Evolutionary conservation across 371 early-diverging fungal genomes (phyloP).

Genomic region (Mortierella sp.): DNA sequence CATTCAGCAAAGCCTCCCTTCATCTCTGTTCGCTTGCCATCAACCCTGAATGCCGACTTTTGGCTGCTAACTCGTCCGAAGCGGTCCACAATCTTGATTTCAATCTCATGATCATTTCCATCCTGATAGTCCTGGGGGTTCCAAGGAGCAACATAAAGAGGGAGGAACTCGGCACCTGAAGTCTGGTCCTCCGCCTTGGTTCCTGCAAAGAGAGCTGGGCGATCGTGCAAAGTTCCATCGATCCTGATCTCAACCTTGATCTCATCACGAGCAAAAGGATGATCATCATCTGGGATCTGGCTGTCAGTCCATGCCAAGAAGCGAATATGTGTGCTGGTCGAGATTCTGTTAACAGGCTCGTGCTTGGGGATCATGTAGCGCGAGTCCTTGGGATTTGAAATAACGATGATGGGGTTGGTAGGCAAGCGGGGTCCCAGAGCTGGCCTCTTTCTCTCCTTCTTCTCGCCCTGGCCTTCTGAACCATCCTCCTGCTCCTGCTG

Average conservation of each 20-base stretch:
- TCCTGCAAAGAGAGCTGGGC: slow-evolving; percentile 57
- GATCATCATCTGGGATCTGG: slow-evolving; percentile 42
- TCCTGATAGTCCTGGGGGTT: slow-evolving; percentile 75
- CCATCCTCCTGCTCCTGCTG: neutral
- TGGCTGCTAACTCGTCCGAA: slow-evolving; percentile 64
- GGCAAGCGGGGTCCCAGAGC: slow-evolving; percentile 45
- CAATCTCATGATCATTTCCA: slow-evolving; percentile 70
- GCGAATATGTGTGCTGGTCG: slow-evolving; percentile 79
- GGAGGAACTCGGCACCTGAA: slow-evolving; percentile 64
- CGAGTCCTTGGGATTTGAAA: slow-evolving; percentile 93
- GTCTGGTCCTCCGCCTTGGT: slow-evolving; percentile 43
- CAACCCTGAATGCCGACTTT: slow-evolving; percentile 71
- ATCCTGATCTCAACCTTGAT: slow-evolving; percentile 65
- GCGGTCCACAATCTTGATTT: slow-evolving; percentile 68
- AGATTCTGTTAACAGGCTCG: slow-evolving; percentile 80
- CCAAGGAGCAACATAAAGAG: slow-evolving; percentile 85
- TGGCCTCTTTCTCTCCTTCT: slow-evolving; percentile 27
- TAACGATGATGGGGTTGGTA: slow-evolving; percentile 82
- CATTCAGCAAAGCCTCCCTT: slow-evolving; percentile 81
- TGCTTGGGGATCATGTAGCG: slow-evolving; percentile 78
- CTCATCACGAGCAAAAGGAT: slow-evolving; percentile 31
- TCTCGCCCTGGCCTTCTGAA: slow-evolving; percentile 3
- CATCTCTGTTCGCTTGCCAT: slow-evolving; percentile 71
- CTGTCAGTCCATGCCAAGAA: slow-evolving; percentile 75
- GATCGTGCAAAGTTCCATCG: slow-evolving; percentile 60